Evolutionary conservation across 2,329 filamentous ascomycete genomes (phyloP).

Genomic region (Stachybotrys echinatus): DNA sequence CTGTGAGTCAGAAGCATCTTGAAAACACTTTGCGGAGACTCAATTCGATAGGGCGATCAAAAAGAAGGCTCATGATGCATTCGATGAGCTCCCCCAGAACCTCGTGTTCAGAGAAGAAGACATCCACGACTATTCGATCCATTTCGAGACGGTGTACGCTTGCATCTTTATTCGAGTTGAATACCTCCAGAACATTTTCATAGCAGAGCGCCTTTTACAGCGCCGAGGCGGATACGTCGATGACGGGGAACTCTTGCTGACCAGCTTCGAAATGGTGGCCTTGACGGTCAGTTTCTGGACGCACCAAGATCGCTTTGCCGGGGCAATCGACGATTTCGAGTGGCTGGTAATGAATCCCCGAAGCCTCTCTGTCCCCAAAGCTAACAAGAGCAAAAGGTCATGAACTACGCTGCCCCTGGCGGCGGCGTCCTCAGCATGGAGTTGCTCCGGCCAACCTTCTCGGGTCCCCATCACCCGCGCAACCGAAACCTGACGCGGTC

Average conservation of each 20-base stretch:
- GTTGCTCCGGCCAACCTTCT: slow-evolving; percentile 33
- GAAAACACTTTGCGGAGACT: slow-evolving; percentile 1
- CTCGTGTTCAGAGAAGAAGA: not conserved
- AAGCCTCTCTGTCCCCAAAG: not conserved
- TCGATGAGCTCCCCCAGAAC: not conserved
- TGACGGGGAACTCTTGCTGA: slow-evolving; percentile 33
- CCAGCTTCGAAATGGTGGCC: slow-evolving; percentile 33
- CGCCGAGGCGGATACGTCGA: slow-evolving; percentile 35
- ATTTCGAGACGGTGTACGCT: not conserved
- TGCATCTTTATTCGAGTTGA: not conserved
- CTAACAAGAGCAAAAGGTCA: slow-evolving; percentile 11
- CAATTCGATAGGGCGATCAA: not conserved
- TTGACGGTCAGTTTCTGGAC: slow-evolving; percentile 40
- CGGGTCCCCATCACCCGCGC: slow-evolving; percentile 16
- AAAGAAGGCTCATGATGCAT: not conserved
- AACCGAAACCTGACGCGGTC: slow-evolving; percentile 31
- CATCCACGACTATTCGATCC: not conserved
- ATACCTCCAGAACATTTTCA: slow-evolving; percentile 49
- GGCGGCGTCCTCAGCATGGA: slow-evolving; percentile 44
- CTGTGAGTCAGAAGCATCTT: slow-evolving; percentile 11
- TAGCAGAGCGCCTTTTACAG: slow-evolving; percentile 48
- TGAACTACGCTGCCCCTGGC: slow-evolving; percentile 42
- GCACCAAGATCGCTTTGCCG: slow-evolving; percentile 34
- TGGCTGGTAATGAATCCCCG: slow-evolving; percentile 30
- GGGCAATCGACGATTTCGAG: slow-evolving; percentile 34